Evolutionary conservation across 257 asterid genomes (phyloP).

Genomic region (Agastache rugosa): DNA sequence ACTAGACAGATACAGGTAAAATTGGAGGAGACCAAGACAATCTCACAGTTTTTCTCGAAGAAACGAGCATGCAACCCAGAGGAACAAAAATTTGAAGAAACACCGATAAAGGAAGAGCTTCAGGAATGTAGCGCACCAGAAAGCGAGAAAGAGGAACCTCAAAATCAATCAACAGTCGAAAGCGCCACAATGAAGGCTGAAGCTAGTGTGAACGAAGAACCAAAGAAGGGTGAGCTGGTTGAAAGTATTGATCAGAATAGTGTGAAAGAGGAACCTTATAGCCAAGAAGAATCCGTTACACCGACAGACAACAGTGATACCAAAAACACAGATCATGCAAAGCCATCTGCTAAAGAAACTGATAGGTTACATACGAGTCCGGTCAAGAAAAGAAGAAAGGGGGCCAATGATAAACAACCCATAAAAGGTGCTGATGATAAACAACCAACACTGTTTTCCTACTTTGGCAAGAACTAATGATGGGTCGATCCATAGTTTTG

Average conservation of each 20-base stretch:
- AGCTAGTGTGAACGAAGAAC: constrained; percentile 34
- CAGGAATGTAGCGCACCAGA: constrained; percentile 38
- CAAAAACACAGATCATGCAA: constrained; percentile 34
- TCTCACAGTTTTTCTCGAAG: constrained; percentile 77
- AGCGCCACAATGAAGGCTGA: constrained; percentile 34
- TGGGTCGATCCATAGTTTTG: not conserved
- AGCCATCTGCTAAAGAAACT: constrained; percentile 39
- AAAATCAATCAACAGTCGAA: constrained; percentile 31
- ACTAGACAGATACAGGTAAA: constrained; percentile 81
- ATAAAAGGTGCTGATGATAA: constrained; percentile 47
- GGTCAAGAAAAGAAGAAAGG: constrained; percentile 51
- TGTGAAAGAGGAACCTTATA: constrained; percentile 38
- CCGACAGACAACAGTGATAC: constrained; percentile 27
- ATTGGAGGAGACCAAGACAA: constrained; percentile 62
- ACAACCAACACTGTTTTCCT: constrained; percentile 81
- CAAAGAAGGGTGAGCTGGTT: constrained; percentile 14
- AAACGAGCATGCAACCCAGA: constrained; percentile 42
- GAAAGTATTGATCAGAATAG: constrained; percentile 22
- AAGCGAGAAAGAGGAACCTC: constrained; percentile 50
- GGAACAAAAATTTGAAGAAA: constrained; percentile 42
- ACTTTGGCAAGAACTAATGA: constrained; percentile 62
- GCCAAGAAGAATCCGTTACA: constrained; percentile 25
- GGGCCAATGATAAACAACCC: constrained; percentile 56
- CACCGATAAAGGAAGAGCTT: constrained; percentile 43
- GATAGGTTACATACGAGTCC: constrained; percentile 43